A percentile compares a stretch with the other conserved stretches of the same genome.
Conservation (phyloP, 2,329 filamentous ascomycete species). For the Ceratocystis ficicola region DNA sequence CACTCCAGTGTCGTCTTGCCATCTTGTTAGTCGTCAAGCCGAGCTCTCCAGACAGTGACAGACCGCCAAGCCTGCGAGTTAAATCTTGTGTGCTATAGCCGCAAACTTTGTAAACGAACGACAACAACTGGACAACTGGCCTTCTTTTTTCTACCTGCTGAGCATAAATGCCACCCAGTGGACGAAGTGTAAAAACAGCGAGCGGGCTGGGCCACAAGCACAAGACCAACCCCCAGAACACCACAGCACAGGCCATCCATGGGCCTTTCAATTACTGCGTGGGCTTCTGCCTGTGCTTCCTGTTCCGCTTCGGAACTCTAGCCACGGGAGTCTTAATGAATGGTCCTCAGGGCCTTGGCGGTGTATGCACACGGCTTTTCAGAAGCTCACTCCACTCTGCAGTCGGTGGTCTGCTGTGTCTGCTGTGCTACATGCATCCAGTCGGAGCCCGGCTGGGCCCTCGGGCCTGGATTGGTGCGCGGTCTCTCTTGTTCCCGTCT, state of each 20-base stretch:
- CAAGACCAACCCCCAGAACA: not conserved
- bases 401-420: not conserved
- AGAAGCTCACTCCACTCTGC: not conserved
- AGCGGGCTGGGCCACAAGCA: constrained; percentile 5
- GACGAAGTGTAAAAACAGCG: not conserved
- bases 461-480: not conserved
- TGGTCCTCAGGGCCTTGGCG: not conserved
- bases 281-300: not conserved
- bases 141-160: too few relatives aligned
- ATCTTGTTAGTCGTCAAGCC: too few relatives aligned
- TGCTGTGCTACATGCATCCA: not conserved
- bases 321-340: not conserved
- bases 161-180: too few relatives aligned
- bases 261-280: not conserved
- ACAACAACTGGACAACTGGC: too few relatives aligned
- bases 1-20: too few relatives aligned
- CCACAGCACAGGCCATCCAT: not conserved
- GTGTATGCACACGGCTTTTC: not conserved
- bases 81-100: too few relatives aligned
- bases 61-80: too few relatives aligned
- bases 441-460: not conserved
- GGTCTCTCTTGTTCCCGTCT: not conserved
- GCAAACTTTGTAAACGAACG: too few relatives aligned
- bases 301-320: not conserved
- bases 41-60: too few relatives aligned